Evolutionary conservation across 305 asterid genomes (phyloP), one percentile per base, ranked within the genome.

Genomic region (Salvia sclarea): DNA sequence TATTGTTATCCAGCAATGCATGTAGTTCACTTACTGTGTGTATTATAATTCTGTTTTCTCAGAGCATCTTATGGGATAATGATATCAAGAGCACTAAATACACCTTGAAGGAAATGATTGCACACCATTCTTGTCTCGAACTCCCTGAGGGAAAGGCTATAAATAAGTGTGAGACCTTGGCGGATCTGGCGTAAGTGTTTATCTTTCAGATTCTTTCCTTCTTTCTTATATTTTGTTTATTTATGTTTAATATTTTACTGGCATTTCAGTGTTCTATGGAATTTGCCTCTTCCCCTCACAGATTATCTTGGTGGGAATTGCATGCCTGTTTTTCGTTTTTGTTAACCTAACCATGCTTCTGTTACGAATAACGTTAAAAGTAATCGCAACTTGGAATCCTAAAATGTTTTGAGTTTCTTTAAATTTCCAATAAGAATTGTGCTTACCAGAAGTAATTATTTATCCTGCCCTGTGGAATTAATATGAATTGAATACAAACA

Each of bases 31-130:
- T 79, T 77, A 60, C 63, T 33, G 41, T 35, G 47, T 35, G 47
- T 61, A 59, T 45, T 41, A 40, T 64, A 57, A 25, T 73, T 71
- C 30, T 75, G 53, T 78, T 47, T 9, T 78, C 71, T 69, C 84
- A 92, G 96, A 79, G 95, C 84, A 92, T 92, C 70, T 76, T 92
- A 16, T 92, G 98, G 98, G 98, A 92, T 63, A 89, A 90, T 74
- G 98, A 92, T 74, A 12, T 85, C 60, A 92, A 76, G 85, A 92
- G 91, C 81, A 83, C 96, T 44, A 92, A 92, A 75, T 81, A 84
- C 58, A 89, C 98, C 8, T 74, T 92, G 86, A 92, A 81, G 86
- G 98, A 92, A 77, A 87, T 92, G 92, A 86, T 92, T 60, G 43
- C 61, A 73, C 96, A 86, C 71, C 65, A 92, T 78, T 83, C 87